A percentile compares a stretch with the other conserved stretches of the same genome.
phyloP scores from a whole-genome alignment of 1,139 yeast genomes.

The Pichia cactophila region DNA sequence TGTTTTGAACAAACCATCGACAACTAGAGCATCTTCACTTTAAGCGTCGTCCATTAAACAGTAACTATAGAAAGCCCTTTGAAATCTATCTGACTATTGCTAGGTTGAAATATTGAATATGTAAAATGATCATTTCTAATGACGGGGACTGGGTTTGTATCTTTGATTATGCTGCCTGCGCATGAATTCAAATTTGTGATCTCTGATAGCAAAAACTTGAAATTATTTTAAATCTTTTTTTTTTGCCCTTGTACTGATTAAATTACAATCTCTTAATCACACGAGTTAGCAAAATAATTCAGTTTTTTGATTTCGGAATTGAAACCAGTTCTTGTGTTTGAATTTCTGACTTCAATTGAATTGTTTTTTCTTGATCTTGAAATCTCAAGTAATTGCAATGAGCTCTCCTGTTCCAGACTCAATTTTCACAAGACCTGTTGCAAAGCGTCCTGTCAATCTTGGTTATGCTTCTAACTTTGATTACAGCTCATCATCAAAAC shows the following conservation, averaged over 20 bases:
- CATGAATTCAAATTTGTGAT: too few relatives aligned
- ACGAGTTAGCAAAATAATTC: not conserved
- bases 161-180: too few relatives aligned
- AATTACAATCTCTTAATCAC: not conserved
- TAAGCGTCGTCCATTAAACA: too few relatives aligned
- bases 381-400: conserved; percentile 3
- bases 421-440: conserved; percentile 8
- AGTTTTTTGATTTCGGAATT: not conserved
- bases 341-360: not conserved
- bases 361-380: not conserved
- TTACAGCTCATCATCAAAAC: not conserved
- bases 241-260: not conserved
- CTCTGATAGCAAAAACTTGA: too few relatives aligned
- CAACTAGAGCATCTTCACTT: too few relatives aligned
- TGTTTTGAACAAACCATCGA: too few relatives aligned
- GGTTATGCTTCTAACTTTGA: not conserved
- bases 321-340: not conserved
- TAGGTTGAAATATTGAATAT: too few relatives aligned
- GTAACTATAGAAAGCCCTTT: too few relatives aligned
- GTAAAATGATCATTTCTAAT: too few relatives aligned
- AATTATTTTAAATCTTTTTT: too few relatives aligned
- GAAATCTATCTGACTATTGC: too few relatives aligned
- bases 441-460: conserved; percentile 9
- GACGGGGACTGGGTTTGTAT: too few relatives aligned
- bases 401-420: conserved; percentile 17